Evolutionary conservation across 139 green algal species (phyloP).

Genomic region (Yamagishiella unicocca): DNA sequence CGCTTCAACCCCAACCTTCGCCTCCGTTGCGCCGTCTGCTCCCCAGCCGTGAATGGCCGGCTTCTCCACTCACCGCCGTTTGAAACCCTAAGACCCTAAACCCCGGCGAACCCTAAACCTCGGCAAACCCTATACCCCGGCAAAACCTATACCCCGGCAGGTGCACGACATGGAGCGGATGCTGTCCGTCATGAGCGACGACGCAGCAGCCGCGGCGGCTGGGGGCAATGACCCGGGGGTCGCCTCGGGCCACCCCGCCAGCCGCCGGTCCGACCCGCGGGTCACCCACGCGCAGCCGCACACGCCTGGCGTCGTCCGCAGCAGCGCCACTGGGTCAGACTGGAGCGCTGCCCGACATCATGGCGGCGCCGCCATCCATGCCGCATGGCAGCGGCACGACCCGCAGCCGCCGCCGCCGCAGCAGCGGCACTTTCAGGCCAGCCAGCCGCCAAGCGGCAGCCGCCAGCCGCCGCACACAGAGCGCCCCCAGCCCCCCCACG

Average conservation of each 20-base stretch:
- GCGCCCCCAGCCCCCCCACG: too few relatives aligned
- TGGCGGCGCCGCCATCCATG: neutral
- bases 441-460: too few relatives aligned
- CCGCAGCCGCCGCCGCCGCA: too few relatives aligned
- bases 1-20: too few relatives aligned
- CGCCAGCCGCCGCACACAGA: too few relatives aligned
- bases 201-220: neutral
- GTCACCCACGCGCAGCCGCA: neutral
- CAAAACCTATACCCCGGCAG: neutral
- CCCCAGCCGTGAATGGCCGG: too few relatives aligned
- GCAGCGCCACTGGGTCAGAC: neutral
- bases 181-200: conserved; percentile 3
- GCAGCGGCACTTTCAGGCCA: too few relatives aligned
- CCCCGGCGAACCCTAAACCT: neutral
- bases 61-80: too few relatives aligned
- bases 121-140: neutral
- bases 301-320: neutral
- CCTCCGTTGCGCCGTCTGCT: too few relatives aligned
- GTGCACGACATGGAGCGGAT: conserved; percentile 38
- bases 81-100: neutral
- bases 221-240: neutral
- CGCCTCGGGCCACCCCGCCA: too few relatives aligned
- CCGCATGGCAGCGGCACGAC: too few relatives aligned
- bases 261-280: too few relatives aligned
- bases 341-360: neutral